phyloP scores from a whole-genome alignment of 495 filamentous ascomycete species.

The Durotheca rogersii region DNA sequence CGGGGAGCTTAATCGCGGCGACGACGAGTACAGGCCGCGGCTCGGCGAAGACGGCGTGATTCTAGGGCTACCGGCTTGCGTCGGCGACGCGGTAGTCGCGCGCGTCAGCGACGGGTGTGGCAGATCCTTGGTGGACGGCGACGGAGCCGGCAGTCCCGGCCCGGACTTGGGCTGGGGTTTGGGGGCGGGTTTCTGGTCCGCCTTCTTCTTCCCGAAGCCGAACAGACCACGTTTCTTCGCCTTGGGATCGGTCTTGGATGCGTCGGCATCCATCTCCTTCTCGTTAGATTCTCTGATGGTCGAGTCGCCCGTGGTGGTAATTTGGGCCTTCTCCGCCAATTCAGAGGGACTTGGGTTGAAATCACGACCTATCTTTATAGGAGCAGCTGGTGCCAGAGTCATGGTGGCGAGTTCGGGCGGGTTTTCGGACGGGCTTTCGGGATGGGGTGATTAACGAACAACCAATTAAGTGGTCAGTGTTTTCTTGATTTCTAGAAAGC shows the following conservation, averaged over 20 bases:
- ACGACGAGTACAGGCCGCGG: constrained; percentile 54
- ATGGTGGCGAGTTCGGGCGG: constrained; percentile 16
- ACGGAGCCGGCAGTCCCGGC: constrained; percentile 30
- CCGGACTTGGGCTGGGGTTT: constrained; percentile 34
- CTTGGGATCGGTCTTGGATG: constrained; percentile 39
- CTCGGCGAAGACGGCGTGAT: constrained; percentile 52
- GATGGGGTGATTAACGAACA: constrained; percentile 34
- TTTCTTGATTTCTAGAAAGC: constrained; percentile 26
- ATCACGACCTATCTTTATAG: constrained; percentile 26
- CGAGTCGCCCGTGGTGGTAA: constrained; percentile 34
- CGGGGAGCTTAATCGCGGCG: constrained; percentile 63
- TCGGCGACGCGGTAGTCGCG: constrained; percentile 47
- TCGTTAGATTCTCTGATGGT: constrained; percentile 34
- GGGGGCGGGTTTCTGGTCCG: constrained; percentile 46
- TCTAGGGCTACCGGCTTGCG: constrained; percentile 46
- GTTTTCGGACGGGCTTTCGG: constrained; percentile 1
- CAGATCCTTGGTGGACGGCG: constrained; percentile 28
- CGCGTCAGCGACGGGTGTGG: constrained; percentile 30
- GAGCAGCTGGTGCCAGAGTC: constrained; percentile 31
- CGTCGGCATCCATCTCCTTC: constrained; percentile 35
- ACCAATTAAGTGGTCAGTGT: constrained; percentile 25
- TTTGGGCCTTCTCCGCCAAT: constrained; percentile 26
- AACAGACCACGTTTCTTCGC: constrained; percentile 56
- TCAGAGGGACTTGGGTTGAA: constrained; percentile 14
- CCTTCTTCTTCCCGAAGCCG: constrained; percentile 67